Percentiles rank a stretch among this genome's conserved stretches.
phyloP scores from a whole-genome alignment of 176 grass and related monocot species.

The Musa acuminata region DNA sequence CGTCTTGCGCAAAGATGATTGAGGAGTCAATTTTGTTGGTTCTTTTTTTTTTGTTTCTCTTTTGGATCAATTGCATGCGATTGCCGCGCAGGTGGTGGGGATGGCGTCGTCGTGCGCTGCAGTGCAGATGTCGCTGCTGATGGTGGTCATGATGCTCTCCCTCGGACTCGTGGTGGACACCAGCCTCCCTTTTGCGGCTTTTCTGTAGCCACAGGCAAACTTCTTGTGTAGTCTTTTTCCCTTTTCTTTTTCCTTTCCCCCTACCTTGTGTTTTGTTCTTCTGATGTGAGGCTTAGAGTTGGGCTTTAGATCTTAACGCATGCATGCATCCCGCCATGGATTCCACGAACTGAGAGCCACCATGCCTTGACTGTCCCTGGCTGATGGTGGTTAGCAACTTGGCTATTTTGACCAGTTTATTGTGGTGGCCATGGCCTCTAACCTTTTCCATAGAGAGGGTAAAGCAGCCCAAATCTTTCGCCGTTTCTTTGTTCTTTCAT shows the following conservation, averaged over 20 bases:
- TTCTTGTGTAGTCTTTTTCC: neutral
- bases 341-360: too few species aligned
- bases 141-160: neutral
- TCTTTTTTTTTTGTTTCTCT: too few species aligned
- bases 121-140: neutral
- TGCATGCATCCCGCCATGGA: neutral
- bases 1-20: neutral
- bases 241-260: neutral
- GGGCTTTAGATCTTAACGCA: neutral
- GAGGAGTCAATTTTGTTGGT: conserved; percentile 1
- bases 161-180: neutral
- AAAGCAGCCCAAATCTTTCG: too few species aligned
- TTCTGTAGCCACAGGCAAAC: neutral
- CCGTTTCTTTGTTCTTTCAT: too few species aligned
- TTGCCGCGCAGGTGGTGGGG: conserved; percentile 2
- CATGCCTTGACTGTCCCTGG: too few species aligned
- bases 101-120: conserved; percentile 2
- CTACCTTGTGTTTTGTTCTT: neutral
- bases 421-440: too few species aligned
- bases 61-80: neutral
- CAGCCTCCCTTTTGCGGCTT: neutral
- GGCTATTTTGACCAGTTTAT: too few species aligned
- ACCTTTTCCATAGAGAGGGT: too few species aligned
- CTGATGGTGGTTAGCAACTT: too few species aligned
- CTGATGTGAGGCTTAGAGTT: too few species aligned